Evolutionary conservation across 805 yeast genomes (phyloP).

Genomic region (Starmerella khaoyaiensis): DNA sequence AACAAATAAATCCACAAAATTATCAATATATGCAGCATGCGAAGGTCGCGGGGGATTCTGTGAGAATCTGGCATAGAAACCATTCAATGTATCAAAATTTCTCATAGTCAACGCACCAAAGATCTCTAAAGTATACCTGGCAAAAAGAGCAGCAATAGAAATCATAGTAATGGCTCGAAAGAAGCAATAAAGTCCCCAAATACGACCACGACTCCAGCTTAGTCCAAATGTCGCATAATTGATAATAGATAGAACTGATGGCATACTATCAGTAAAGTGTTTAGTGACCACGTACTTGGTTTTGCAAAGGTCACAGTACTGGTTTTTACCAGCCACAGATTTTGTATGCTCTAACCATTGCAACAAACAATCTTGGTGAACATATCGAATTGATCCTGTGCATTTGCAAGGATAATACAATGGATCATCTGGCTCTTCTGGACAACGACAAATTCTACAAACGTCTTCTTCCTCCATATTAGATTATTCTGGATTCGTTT

Average conservation of each 20-base stretch:
- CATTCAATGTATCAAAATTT: not conserved
- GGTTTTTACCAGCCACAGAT: not conserved
- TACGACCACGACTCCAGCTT: not conserved
- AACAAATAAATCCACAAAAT: slow-evolving; percentile 9
- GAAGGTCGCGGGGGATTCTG: slow-evolving; percentile 18
- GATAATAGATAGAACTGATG: slow-evolving; percentile 43
- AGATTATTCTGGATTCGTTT: no score
- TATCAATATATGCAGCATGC: slow-evolving; percentile 17
- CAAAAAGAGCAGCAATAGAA: slow-evolving; percentile 11
- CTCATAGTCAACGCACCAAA: not conserved
- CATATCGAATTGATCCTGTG: slow-evolving; percentile 81
- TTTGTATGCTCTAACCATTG: slow-evolving; percentile 74
- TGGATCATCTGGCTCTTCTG: slow-evolving; percentile 65
- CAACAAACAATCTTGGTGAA: slow-evolving; percentile 81
- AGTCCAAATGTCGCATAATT: slow-evolving; percentile 22
- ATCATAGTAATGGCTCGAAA: slow-evolving; percentile 18
- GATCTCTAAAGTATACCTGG: slow-evolving; percentile 7
- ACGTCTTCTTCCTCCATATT: slow-evolving; percentile 33
- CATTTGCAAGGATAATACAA: slow-evolving; percentile 86
- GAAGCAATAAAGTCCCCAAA: slow-evolving; percentile 9
- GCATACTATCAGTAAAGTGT: slow-evolving; percentile 52
- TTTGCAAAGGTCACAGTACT: slow-evolving; percentile 74
- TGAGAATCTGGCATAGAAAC: slow-evolving; percentile 1
- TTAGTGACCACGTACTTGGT: slow-evolving; percentile 56
- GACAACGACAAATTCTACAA: slow-evolving; percentile 92